phyloP scores from a whole-genome alignment of 2,329 filamentous ascomycete genomes.

The Massarina eburnea region DNA sequence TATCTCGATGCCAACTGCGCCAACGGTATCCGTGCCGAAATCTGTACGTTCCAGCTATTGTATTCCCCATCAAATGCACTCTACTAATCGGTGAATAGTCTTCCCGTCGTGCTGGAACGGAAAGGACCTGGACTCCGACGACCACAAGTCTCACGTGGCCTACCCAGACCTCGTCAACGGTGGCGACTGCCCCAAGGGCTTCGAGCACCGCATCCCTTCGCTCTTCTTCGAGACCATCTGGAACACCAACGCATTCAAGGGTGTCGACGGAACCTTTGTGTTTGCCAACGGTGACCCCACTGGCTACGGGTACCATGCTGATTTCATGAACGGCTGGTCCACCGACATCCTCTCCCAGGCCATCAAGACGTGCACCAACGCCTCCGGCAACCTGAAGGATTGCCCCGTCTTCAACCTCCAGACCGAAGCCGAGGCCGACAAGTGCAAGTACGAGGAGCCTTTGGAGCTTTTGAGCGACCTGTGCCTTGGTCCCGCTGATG shows the following conservation, averaged over 20 bases:
- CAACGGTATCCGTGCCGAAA: slow-evolving; percentile 73
- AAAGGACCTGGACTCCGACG: slow-evolving; percentile 51
- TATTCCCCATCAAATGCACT: neutral
- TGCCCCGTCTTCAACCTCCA: slow-evolving; percentile 77
- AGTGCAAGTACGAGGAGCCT: slow-evolving; percentile 67
- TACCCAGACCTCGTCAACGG: slow-evolving; percentile 59
- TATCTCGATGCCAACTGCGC: slow-evolving; percentile 79
- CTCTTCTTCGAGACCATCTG: slow-evolving; percentile 64
- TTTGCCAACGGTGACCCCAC: slow-evolving; percentile 73
- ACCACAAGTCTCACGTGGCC: slow-evolving; percentile 66
- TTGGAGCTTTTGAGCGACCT: slow-evolving; percentile 60
- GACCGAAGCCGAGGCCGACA: slow-evolving; percentile 50
- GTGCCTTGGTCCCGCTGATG: slow-evolving; percentile 55
- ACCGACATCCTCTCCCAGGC: slow-evolving; percentile 64
- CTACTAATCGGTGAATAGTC: slow-evolving; percentile 45
- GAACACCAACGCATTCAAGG: slow-evolving; percentile 54
- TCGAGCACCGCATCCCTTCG: slow-evolving; percentile 58
- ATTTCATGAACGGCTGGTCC: slow-evolving; percentile 75
- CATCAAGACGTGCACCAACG: slow-evolving; percentile 72
- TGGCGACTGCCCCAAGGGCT: slow-evolving; percentile 57
- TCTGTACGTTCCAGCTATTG: slow-evolving; percentile 48
- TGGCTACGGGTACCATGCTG: slow-evolving; percentile 71
- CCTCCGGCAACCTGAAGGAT: slow-evolving; percentile 68
- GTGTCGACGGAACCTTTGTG: slow-evolving; percentile 61
- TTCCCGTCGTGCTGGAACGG: slow-evolving; percentile 79